phyloP scores from a whole-genome alignment of 257 asterid species.

The Craterostigma plantagineum region DNA sequence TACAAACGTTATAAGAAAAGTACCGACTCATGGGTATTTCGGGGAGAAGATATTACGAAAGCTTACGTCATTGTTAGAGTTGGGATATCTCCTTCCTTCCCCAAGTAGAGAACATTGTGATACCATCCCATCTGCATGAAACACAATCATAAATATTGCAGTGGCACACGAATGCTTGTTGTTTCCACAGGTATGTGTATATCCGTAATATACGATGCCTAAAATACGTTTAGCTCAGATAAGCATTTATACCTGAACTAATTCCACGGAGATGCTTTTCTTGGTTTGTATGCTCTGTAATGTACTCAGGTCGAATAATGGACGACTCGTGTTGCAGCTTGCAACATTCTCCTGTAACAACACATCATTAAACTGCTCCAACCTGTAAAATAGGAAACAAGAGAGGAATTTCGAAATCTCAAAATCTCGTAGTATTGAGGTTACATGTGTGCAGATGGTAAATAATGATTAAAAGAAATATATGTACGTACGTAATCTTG shows the following conservation, averaged over 20 bases:
- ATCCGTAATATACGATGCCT: not conserved
- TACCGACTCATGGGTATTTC: no score
- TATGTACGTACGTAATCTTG: conserved; percentile 61
- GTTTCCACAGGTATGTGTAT: no score
- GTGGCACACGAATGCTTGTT: not conserved
- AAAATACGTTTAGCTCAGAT: not conserved
- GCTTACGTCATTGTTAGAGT: conserved; percentile 87
- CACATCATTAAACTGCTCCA: conserved; percentile 88
- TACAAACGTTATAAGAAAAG: not conserved
- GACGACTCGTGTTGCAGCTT: conserved; percentile 25
- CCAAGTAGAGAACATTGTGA: conserved; percentile 59
- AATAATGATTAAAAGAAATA: conserved; percentile 1
- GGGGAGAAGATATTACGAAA: not conserved
- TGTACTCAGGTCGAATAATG: conserved; percentile 42
- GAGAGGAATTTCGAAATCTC: not conserved
- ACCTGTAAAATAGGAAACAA: conserved; percentile 22
- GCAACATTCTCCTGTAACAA: conserved; percentile 54
- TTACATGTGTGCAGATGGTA: not conserved
- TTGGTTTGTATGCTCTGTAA: conserved; percentile 37
- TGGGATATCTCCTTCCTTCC: conserved; percentile 53
- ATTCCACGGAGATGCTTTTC: conserved; percentile 29
- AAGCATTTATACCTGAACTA: conserved; percentile 32
- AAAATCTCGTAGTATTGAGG: not conserved
- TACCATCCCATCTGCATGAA: conserved; percentile 67
- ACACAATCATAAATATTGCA: not conserved